phyloP scores from a whole-genome alignment of 495 filamentous ascomycete genomes.

The Aspergillus biplanus region DNA sequence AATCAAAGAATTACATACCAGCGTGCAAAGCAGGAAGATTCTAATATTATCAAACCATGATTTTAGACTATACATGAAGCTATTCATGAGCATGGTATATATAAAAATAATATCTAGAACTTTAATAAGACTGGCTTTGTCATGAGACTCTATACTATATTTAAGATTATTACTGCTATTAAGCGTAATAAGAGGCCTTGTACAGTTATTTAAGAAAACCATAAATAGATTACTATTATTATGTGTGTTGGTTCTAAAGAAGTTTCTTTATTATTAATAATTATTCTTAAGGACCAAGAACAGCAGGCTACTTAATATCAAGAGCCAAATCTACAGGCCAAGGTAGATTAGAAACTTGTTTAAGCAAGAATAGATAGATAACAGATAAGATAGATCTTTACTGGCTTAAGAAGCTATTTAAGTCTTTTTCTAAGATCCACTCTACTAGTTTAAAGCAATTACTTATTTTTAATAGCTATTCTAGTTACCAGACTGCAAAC shows the following conservation, averaged over 20 bases:
- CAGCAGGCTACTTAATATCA: background rate
- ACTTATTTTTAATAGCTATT: conserved; percentile 34
- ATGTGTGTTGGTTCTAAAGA: background rate
- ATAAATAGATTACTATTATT: conserved; percentile 18
- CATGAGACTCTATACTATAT: conserved; percentile 16
- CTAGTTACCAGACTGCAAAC: conserved; percentile 26
- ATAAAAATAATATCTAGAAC: conserved; percentile 25
- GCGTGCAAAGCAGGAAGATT: background rate
- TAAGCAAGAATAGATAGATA: conserved; percentile 19
- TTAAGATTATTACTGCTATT: conserved; percentile 20
- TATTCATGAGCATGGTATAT: conserved; percentile 22
- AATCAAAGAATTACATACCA: conserved; percentile 13
- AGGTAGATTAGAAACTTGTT: conserved; percentile 26
- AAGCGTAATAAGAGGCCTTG: conserved; percentile 12
- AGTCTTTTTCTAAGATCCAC: conserved; percentile 20
- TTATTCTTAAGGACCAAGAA: background rate
- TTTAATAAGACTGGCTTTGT: conserved; percentile 25
- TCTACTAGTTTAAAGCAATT: conserved; percentile 23
- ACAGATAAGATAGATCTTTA: conserved; percentile 18
- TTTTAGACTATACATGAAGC: conserved; percentile 19
- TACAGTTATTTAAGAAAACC: conserved; percentile 18
- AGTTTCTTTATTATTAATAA: background rate
- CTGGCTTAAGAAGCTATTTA: conserved; percentile 28
- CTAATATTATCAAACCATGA: conserved; percentile 11
- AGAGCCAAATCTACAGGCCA: background rate